These are phyloP conservation scores for Trametes cingulata DNA, from an alignment of 768 basidiomycete species.

Conservation along the genomic window DNA sequence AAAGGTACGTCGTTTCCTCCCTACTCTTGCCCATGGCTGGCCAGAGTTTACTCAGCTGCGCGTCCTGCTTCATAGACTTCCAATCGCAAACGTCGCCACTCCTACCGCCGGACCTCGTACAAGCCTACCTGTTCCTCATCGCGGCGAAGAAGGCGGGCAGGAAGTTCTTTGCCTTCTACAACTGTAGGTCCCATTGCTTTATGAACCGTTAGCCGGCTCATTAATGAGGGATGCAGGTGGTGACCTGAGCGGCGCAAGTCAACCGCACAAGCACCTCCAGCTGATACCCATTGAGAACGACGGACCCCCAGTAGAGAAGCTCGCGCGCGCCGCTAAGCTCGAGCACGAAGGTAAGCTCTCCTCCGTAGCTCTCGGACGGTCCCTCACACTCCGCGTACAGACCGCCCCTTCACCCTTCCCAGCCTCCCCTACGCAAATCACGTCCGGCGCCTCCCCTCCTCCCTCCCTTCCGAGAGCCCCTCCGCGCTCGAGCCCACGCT, in stretches of 20 bases:
- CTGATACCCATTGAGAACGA: constrained; percentile 66
- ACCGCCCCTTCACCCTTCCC: constrained; percentile 69
- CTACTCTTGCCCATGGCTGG: not conserved
- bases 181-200: constrained; percentile 55
- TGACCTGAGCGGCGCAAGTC: constrained; percentile 80
- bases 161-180: constrained; percentile 83
- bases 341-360: constrained; percentile 54
- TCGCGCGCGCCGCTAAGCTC: constrained; percentile 58
- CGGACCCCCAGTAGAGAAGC: constrained; percentile 76
- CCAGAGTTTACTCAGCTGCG: not conserved
- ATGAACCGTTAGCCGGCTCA: too few relatives aligned
- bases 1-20: constrained; percentile 55
- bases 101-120: constrained; percentile 74
- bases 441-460: constrained; percentile 59
- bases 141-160: constrained; percentile 64
- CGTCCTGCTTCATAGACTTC: constrained; percentile 50
- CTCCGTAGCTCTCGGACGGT: not conserved
- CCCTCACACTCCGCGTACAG: constrained; percentile 38
- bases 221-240: constrained; percentile 69
- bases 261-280: constrained; percentile 90
- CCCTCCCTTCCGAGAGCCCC: constrained; percentile 37
- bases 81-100: constrained; percentile 79
- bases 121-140: constrained; percentile 70
- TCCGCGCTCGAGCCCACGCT: constrained; percentile 54
- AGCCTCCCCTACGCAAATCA: constrained; percentile 81